These are phyloP conservation scores for Viola pubescens DNA, from an alignment of 441 rosid species.

Conservation along the genomic window DNA sequence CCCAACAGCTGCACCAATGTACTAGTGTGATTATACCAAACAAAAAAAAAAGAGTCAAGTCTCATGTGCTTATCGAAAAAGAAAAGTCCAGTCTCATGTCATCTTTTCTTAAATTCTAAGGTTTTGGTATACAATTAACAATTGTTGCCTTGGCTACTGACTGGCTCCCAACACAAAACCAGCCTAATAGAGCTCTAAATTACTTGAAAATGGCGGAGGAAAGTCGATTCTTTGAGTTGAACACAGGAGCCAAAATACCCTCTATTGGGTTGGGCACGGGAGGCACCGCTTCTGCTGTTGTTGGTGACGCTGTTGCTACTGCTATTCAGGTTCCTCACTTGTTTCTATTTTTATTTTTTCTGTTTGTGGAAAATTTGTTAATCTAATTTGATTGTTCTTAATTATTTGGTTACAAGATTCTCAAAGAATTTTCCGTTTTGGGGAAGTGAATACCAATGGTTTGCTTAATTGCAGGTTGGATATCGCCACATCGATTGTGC, in stretches of 20 bases:
- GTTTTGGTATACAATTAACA: too few relatives aligned
- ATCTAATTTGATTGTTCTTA: too few relatives aligned
- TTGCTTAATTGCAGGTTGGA: slow-evolving; percentile 30
- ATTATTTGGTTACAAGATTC: too few relatives aligned
- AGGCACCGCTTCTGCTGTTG: slow-evolving; percentile 41
- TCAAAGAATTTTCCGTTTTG: too few relatives aligned
- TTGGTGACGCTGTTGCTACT: slow-evolving; percentile 32
- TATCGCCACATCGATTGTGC: slow-evolving; percentile 43
- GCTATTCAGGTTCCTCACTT: slow-evolving; percentile 32
- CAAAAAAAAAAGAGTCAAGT: too few relatives aligned
- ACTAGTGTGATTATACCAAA: too few relatives aligned
- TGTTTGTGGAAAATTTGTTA: not conserved
- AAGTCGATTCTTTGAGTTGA: slow-evolving; percentile 31
- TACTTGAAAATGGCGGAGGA: slow-evolving; percentile 18
- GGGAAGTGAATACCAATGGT: too few relatives aligned
- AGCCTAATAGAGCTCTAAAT: not conserved
- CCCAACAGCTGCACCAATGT: too few relatives aligned
- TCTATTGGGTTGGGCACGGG: slow-evolving; percentile 49
- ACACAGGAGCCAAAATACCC: slow-evolving; percentile 47
- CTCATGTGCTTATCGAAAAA: too few relatives aligned
- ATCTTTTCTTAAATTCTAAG: too few relatives aligned
- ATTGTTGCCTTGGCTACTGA: not conserved
- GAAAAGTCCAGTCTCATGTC: too few relatives aligned
- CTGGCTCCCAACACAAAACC: not conserved
- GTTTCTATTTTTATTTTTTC: not conserved